Percentiles rank a stretch among this genome's conserved stretches.
phyloP scores from a whole-genome alignment of 176 grass and related monocot species.

The Triticum monococcum region DNA sequence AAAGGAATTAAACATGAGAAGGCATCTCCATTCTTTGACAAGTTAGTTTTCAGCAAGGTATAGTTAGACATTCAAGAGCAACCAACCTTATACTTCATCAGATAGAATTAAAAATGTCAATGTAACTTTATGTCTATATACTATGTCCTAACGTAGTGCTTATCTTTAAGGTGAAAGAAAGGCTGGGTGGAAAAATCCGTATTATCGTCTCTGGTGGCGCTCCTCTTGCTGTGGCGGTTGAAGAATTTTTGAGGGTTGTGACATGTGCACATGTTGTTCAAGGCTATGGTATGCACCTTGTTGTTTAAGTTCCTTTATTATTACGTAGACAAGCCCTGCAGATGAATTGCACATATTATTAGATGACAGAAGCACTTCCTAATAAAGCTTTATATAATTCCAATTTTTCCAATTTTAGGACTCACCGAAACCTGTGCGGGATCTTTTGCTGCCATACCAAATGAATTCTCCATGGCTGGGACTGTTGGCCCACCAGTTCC shows the following conservation, averaged over 20 bases:
- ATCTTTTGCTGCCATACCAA: slow-evolving; percentile 67
- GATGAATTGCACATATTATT: not conserved
- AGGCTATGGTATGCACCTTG: slow-evolving; percentile 74
- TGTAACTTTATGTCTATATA: not conserved
- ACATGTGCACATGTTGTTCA: slow-evolving; percentile 85
- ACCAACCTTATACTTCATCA: not conserved
- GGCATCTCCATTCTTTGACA: slow-evolving; percentile 80
- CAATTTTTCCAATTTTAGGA: slow-evolving; percentile 49
- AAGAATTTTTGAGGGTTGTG: slow-evolving; percentile 90
- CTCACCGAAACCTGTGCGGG: slow-evolving; percentile 86
- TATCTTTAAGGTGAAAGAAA: slow-evolving; percentile 76
- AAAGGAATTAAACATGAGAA: slow-evolving; percentile 79
- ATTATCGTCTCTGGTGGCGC: slow-evolving; percentile 82
- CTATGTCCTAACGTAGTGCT: slow-evolving; percentile 30
- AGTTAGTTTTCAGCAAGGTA: slow-evolving; percentile 95
- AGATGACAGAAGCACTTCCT: not conserved
- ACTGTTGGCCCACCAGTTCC: slow-evolving; percentile 73
- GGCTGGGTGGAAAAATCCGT: slow-evolving; percentile 76
- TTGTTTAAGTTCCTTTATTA: slow-evolving; percentile 2
- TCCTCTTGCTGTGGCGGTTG: slow-evolving; percentile 71
- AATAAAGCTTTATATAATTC: slow-evolving; percentile 15
- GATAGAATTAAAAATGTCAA: not conserved
- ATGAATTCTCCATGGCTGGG: slow-evolving; percentile 71
- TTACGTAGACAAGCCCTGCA: not conserved
- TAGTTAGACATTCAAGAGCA: not conserved